Base-by-base conservation (phyloP, 306 rosid species). In the Morella rubra region DNA sequence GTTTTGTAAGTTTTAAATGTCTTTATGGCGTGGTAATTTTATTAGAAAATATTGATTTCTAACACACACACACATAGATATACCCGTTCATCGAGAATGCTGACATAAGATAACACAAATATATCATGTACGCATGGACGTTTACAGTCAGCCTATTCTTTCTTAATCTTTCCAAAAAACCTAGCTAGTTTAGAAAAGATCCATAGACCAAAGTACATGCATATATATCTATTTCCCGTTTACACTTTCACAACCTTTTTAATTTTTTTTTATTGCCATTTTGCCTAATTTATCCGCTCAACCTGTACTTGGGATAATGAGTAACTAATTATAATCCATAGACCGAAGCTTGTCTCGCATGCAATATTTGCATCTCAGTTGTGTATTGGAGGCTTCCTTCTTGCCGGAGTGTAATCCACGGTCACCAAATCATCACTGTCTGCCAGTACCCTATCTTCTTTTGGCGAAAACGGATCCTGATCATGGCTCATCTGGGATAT, bases 351-450 rank as follows among this genome's bases (percentile, higher is more conserved):
- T 66, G 24, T 42, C 18, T 41, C 16, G 42, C 27, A 40, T 32
- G 8, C 18, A 19, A n/a, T 56, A 16, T 32, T 64, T 8, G 4
- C 14, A 61, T 41, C 10, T 81, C 73, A 93, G 84, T 91, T 93
- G 77, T 93, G 97, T 66, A 93, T 93, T 1, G 98, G 98, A 73
- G 97, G 96, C 77, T 91, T 90, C 84, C 84, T 90, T 65, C 85
- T 84, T 1, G 93, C 93, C 13, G 97, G 94, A 85, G 90, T 84
- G 70, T 90, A 94, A 82, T 94, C 98, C 90, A 86, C 87, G 18
- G 91, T 79, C 72, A 90, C 58, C 42, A 84, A 84, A 58, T 86
- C 91, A 82, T 84, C 87, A 71, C 76, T 79, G 8, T 84, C 86
- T n/a, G 49, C 22, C 27, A 0, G 37, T 32, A 73, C 77, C 52